These are phyloP conservation scores for Astrephomene gubernaculifera DNA, from an alignment of 139 green algal genomes.

Conservation along the genomic window DNA sequence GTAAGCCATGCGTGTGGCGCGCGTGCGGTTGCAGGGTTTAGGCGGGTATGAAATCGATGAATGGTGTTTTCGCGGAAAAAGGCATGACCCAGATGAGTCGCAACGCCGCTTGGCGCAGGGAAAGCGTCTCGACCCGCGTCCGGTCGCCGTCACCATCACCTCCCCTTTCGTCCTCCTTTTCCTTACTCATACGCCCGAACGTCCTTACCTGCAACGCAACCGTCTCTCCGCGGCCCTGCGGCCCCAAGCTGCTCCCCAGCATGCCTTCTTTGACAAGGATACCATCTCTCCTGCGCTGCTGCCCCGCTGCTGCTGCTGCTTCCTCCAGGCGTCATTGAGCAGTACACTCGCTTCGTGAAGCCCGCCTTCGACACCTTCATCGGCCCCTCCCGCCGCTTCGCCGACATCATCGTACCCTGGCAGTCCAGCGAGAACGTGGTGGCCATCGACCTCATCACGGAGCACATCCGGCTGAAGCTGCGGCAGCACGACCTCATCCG, in stretches of 20 bases:
- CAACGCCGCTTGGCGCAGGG: too few species aligned
- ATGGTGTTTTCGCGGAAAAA: too few species aligned
- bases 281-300: background rate
- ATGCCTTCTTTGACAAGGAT: background rate
- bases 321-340: slow-evolving; percentile 85
- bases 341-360: slow-evolving; percentile 97
- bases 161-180: too few species aligned
- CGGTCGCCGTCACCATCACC: too few species aligned
- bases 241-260: background rate
- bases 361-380: slow-evolving; percentile 94
- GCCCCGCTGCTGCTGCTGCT: background rate
- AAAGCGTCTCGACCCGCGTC: too few species aligned
- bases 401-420: slow-evolving; percentile 97
- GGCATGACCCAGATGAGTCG: too few species aligned
- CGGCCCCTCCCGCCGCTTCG: slow-evolving; percentile 71
- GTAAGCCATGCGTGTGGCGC: background rate
- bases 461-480: slow-evolving; percentile 97
- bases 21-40: background rate
- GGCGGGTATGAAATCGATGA: too few species aligned
- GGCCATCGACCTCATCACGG: slow-evolving; percentile 97
- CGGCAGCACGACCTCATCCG: slow-evolving; percentile 91
- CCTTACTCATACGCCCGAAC: too few species aligned
- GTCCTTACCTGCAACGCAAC: background rate
- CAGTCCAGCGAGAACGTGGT: slow-evolving; percentile 83
- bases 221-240: background rate